Conservation (phyloP, 2,329 filamentous ascomycete species). For the Daldinia sp. region DNA sequence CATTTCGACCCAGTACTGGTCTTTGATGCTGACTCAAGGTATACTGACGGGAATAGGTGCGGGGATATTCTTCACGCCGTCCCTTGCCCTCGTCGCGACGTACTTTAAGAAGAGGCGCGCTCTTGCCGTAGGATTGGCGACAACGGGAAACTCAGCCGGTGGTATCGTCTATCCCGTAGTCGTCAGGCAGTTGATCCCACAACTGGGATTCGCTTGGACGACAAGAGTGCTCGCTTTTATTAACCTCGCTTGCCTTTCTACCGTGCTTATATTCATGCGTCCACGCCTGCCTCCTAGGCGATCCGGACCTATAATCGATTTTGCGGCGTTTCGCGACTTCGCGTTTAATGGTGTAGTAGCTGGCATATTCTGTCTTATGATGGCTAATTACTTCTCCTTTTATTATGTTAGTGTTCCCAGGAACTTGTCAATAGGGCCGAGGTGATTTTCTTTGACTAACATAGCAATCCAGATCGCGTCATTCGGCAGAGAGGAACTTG, state of each 20-base stretch:
- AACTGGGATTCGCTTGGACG: constrained; percentile 52
- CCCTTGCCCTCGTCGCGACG: constrained; percentile 70
- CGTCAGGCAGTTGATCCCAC: constrained; percentile 50
- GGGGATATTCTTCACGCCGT: constrained; percentile 68
- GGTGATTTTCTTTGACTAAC: constrained; percentile 3
- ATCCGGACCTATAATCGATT: constrained; percentile 51
- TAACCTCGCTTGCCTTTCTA: constrained; percentile 85
- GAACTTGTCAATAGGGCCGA: neutral
- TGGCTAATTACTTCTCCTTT: constrained; percentile 59
- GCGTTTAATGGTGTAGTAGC: constrained; percentile 53
- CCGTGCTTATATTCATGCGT: constrained; percentile 62
- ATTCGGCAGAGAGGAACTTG: constrained; percentile 51
- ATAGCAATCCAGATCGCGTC: constrained; percentile 50
- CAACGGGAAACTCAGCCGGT: constrained; percentile 67
- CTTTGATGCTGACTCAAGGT: constrained; percentile 63
- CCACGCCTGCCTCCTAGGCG: constrained; percentile 51
- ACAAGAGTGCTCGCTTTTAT: constrained; percentile 57
- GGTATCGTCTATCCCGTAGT: constrained; percentile 65
- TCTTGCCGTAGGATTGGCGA: constrained; percentile 70
- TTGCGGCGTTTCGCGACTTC: constrained; percentile 49
- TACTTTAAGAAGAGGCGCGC: constrained; percentile 69
- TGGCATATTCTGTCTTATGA: constrained; percentile 56
- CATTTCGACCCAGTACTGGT: constrained; percentile 60
- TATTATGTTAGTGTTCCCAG: constrained; percentile 54
- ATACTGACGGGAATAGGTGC: constrained; percentile 63